Percentiles rank a stretch among this genome's conserved stretches.
phyloP scores from a whole-genome alignment of 441 rosid species.

The Viola pubescens region DNA sequence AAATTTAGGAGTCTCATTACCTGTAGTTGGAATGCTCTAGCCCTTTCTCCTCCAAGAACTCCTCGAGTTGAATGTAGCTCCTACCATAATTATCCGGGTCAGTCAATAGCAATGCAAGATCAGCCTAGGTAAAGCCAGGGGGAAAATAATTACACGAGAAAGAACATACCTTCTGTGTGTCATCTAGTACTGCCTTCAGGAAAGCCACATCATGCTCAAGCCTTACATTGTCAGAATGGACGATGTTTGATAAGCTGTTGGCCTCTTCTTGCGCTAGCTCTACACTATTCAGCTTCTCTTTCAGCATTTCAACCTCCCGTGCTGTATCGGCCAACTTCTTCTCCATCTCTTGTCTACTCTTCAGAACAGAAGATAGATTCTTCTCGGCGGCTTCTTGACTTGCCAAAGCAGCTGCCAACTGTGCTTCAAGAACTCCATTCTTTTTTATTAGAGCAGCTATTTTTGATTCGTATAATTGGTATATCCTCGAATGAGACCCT shows the following conservation, averaged over 20 bases:
- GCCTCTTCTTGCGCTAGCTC: constrained; percentile 93
- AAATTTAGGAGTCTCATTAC: constrained; percentile 21
- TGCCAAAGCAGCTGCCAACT: constrained; percentile 58
- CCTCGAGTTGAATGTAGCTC: constrained; percentile 93
- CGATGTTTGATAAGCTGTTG: constrained; percentile 70
- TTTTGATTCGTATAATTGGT: constrained; percentile 64
- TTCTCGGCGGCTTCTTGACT: constrained; percentile 74
- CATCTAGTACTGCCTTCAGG: constrained; percentile 89
- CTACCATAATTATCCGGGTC: constrained; percentile 22
- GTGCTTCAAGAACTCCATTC: constrained; percentile 72
- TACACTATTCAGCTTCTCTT: constrained; percentile 69
- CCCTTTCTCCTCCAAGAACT: constrained; percentile 76
- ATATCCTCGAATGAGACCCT: constrained; percentile 49
- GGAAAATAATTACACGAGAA: neutral
- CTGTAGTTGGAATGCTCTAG: constrained; percentile 93
- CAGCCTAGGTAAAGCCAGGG: neutral
- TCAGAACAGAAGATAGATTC: constrained; percentile 51
- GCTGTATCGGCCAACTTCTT: constrained; percentile 47
- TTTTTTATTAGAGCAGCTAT: constrained; percentile 61
- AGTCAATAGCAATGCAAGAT: neutral
- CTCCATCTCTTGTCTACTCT: constrained; percentile 81
- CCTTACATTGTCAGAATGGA: constrained; percentile 91
- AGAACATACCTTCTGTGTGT: constrained; percentile 73
- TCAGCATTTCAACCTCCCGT: constrained; percentile 80
- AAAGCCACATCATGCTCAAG: constrained; percentile 98